phyloP scores from a whole-genome alignment of 129 eudicot genomes.

The Mikania micrantha region DNA sequence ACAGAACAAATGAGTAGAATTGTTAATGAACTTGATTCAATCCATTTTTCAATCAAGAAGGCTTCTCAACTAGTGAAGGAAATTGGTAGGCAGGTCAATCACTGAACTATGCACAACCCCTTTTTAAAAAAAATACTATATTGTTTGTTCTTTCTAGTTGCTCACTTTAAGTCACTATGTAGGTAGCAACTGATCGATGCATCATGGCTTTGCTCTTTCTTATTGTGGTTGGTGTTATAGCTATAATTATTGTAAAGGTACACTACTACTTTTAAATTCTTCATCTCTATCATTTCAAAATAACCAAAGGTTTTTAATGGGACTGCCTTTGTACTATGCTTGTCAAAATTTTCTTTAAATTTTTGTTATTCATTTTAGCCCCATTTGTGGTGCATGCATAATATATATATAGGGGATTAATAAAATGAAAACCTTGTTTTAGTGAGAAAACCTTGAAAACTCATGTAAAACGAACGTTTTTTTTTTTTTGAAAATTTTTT shows the following conservation, averaged over 20 bases:
- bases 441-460: too few relatives aligned
- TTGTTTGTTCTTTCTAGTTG: slow-evolving; percentile 15
- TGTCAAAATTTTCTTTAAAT: neutral
- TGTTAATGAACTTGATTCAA: slow-evolving; percentile 92
- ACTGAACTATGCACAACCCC: slow-evolving; percentile 31
- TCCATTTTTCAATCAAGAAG: slow-evolving; percentile 84
- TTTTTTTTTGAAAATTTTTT: too few relatives aligned
- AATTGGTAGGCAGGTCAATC: slow-evolving; percentile 97
- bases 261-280: neutral
- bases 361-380: too few relatives aligned
- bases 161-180: slow-evolving; percentile 26
- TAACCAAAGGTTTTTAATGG: neutral
- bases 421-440: too few relatives aligned
- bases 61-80: slow-evolving; percentile 97
- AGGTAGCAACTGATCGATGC: slow-evolving; percentile 97
- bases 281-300: neutral
- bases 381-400: too few relatives aligned
- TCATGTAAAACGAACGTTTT: too few relatives aligned
- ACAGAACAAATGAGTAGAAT: slow-evolving; percentile 98
- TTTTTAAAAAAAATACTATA: neutral
- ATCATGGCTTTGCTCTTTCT: slow-evolving; percentile 91
- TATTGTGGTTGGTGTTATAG: slow-evolving; percentile 80
- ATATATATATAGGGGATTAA: too few relatives aligned
- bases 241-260: slow-evolving; percentile 91
- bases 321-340: neutral